Conservation (phyloP, 225 moss, liverwort and hornwort species). For the Ulota crispa region DNA sequence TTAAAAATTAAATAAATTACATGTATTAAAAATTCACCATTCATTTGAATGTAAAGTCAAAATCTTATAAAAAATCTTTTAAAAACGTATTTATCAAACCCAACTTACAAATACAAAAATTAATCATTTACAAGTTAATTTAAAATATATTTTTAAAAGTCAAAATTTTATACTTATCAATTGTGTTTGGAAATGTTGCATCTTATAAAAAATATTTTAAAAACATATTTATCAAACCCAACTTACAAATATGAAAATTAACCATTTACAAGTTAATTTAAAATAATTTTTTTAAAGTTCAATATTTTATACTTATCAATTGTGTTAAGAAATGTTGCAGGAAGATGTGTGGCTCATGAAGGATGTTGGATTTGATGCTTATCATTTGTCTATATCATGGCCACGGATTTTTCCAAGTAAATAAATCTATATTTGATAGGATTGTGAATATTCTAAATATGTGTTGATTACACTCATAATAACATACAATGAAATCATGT, state of each 20-base stretch:
- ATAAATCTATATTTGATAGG: rapidly evolving
- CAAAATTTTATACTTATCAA: not conserved
- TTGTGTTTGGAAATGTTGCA: not conserved
- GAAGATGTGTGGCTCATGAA: constrained; percentile 57
- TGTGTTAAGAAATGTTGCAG: not conserved
- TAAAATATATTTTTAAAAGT: no score
- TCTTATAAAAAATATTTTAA: no score
- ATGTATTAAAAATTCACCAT: not conserved
- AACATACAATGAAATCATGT: no score
- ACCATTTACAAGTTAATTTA: no score
- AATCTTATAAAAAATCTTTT: rapidly evolving
- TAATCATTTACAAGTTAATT: no score
- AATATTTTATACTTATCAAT: not conserved
- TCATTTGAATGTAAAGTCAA: no score
- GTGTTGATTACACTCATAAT: rapidly evolving
- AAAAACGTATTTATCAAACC: no score
- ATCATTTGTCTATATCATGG: constrained; percentile 51
- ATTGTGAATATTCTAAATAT: not conserved
- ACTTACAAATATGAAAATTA: no score
- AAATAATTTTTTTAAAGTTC: no score
- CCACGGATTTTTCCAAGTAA: constrained; percentile 43
- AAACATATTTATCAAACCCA: no score
- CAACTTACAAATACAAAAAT: no score
- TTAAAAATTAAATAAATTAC: not conserved
- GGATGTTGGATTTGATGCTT: constrained; percentile 48